Conservation (phyloP, 1,284 basidiomycete genomes). For the Rhodotorula sp. region DNA sequence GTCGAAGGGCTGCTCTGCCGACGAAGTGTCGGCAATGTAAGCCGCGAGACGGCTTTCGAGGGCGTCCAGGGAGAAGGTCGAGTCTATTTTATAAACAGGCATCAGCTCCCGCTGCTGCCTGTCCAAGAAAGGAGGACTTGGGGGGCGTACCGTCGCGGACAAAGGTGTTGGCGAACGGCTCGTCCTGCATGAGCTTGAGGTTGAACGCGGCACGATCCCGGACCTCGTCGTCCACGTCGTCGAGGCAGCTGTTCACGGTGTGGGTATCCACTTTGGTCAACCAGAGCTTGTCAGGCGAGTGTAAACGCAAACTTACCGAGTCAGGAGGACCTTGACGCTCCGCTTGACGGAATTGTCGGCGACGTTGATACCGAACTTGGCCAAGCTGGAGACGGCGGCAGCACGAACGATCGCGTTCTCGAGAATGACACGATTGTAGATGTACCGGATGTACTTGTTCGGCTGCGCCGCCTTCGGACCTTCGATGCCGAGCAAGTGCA, state of each 20-base stretch:
- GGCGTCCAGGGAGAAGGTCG: conserved; percentile 81
- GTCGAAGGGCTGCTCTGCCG: conserved; percentile 72
- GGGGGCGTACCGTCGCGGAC: conserved; percentile 80
- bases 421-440: conserved; percentile 98
- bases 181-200: conserved; percentile 77
- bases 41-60: conserved; percentile 83
- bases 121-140: neutral
- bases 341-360: conserved; percentile 73
- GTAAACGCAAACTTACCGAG: conserved; percentile 57
- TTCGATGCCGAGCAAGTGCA: conserved; percentile 92
- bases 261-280: neutral
- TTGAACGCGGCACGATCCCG: conserved; percentile 96
- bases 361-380: conserved; percentile 93
- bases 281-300: neutral
- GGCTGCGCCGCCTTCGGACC: conserved; percentile 94
- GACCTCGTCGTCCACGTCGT: conserved; percentile 99
- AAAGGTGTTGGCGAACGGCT: conserved; percentile 76
- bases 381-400: conserved; percentile 89
- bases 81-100: conserved; percentile 59
- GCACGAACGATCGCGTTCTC: conserved; percentile 98
- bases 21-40: conserved; percentile 78
- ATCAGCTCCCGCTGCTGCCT: neutral
- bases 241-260: conserved; percentile 70
- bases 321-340: conserved; percentile 82
- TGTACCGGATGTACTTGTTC: conserved; percentile 98